These are phyloP conservation scores for Sechiopsis laciniata DNA, from an alignment of 306 rosid species.

Conservation along the genomic window DNA sequence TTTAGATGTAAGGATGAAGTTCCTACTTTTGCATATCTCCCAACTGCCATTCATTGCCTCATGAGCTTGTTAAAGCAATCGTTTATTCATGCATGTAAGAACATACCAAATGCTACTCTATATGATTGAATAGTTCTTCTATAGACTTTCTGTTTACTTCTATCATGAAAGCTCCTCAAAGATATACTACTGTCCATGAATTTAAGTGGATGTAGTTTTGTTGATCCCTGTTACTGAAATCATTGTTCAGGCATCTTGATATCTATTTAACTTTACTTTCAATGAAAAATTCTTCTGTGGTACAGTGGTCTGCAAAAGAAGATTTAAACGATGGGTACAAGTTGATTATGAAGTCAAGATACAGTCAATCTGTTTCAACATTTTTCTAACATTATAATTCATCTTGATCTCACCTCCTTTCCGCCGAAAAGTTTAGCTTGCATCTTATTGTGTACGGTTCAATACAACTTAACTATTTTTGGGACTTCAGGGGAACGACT, in stretches of 20 bases:
- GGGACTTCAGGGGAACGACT: constrained; percentile 60
- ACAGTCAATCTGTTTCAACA: not conserved
- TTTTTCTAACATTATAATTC: not conserved
- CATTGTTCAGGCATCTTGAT: not conserved
- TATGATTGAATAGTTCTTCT: constrained; percentile 1
- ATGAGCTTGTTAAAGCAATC: not conserved
- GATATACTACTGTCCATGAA: not conserved
- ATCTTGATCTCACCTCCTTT: not conserved
- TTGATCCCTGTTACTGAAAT: not conserved
- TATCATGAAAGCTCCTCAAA: not conserved
- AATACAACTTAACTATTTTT: constrained; percentile 21
- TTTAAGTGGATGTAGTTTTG: not conserved
- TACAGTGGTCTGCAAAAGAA: constrained; percentile 5
- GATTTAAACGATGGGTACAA: not conserved
- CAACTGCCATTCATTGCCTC: constrained; percentile 1
- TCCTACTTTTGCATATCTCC: not conserved
- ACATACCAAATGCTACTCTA: not conserved
- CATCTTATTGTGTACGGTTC: not conserved
- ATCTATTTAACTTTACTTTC: not conserved
- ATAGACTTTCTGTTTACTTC: not conserved
- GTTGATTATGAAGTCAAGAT: constrained; percentile 12
- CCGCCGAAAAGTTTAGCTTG: not conserved
- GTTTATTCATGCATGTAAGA: not conserved
- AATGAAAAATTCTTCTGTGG: not conserved
- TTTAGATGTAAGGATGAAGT: constrained; percentile 3